Evolutionary conservation across 306 rosid genomes (phyloP).

Genomic region (Carpinus viminea): DNA sequence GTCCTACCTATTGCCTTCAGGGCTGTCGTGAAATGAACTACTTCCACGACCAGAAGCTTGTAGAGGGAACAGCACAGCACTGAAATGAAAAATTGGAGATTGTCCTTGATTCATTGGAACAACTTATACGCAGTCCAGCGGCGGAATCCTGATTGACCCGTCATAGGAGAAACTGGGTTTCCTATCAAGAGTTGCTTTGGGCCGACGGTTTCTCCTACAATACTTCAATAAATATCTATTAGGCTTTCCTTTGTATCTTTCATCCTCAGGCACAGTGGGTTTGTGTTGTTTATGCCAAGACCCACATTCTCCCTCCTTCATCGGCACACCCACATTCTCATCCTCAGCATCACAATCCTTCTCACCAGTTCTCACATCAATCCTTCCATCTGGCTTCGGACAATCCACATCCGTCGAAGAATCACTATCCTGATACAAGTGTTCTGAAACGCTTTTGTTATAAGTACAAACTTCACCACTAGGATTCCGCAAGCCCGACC

Average conservation of each 20-base stretch:
- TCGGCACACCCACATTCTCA: slow-evolving; percentile 30
- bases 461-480: slow-evolving; percentile 20
- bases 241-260: slow-evolving; percentile 29
- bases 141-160: slow-evolving; percentile 18
- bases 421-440: slow-evolving; percentile 32
- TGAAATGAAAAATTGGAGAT: slow-evolving; percentile 22
- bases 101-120: slow-evolving; percentile 28
- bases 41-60: slow-evolving; percentile 26
- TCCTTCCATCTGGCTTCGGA: slow-evolving; percentile 19
- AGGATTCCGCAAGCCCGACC: slow-evolving; percentile 20
- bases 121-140: slow-evolving; percentile 16
- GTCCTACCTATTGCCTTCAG: slow-evolving; percentile 23
- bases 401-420: slow-evolving; percentile 35
- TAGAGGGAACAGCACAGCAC: slow-evolving; percentile 24
- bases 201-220: slow-evolving; percentile 41
- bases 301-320: slow-evolving; percentile 42
- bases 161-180: slow-evolving; percentile 2
- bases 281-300: no score
- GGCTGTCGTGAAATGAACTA: slow-evolving; percentile 24
- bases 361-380: slow-evolving; percentile 26
- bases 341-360: slow-evolving; percentile 30
- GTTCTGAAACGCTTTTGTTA: slow-evolving; percentile 27
- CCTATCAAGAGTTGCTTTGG: slow-evolving; percentile 18
- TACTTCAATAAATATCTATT: slow-evolving; percentile 52
- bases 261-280: slow-evolving; percentile 4